phyloP scores from a whole-genome alignment of 148 eudicot genomes.

The Selenicereus undatus region DNA sequence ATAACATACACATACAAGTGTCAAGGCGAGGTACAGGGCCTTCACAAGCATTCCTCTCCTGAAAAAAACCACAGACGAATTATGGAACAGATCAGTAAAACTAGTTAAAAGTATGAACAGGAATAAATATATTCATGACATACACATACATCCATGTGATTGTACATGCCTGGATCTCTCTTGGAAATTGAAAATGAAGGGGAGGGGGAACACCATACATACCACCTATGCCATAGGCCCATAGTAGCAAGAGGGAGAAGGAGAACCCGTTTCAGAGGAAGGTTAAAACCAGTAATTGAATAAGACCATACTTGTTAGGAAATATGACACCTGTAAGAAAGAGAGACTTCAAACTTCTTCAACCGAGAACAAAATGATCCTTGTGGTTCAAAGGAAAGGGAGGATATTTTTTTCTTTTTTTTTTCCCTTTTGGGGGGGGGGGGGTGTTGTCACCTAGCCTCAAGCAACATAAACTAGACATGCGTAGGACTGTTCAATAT shows the following conservation, averaged over 20 bases:
- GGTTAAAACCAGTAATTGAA: background rate
- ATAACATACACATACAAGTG: conserved; percentile 81
- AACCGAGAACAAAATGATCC: background rate
- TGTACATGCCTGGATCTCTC: background rate
- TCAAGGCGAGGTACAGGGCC: conserved; percentile 96
- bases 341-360: background rate
- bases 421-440: too few relatives aligned
- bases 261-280: background rate
- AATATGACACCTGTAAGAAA: too few relatives aligned
- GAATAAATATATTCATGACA: background rate
- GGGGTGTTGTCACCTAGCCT: background rate
- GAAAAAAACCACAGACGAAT: conserved; percentile 20
- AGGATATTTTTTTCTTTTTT: too few relatives aligned
- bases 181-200: background rate
- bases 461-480: background rate
- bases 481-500: too few relatives aligned
- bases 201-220: background rate
- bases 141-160: background rate
- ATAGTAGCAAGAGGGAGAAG: background rate
- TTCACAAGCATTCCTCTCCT: conserved; percentile 88
- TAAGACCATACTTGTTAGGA: background rate
- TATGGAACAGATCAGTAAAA: conserved; percentile 4
- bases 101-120: background rate
- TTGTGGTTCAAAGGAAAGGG: background rate
- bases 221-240: too few relatives aligned